These are phyloP conservation scores for Starmera caribaea DNA, from an alignment of 805 yeast genomes.

Conservation along the genomic window DNA sequence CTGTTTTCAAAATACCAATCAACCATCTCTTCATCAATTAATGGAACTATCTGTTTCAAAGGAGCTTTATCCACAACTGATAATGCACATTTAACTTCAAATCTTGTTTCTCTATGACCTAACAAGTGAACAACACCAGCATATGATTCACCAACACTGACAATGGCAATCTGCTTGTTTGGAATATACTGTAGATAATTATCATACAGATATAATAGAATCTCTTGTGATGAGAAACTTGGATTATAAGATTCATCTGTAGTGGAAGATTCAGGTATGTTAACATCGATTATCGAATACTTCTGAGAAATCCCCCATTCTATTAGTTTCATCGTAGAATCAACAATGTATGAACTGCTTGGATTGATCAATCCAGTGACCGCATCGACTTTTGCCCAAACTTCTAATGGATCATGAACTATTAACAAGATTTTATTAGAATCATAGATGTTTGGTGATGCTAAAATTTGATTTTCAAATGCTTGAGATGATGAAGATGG, in stretches of 20 bases:
- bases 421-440: constrained; percentile 56
- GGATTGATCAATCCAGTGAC: constrained; percentile 70
- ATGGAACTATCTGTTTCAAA: constrained; percentile 74
- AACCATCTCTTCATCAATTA: constrained; percentile 79
- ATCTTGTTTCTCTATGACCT: constrained; percentile 68
- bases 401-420: constrained; percentile 85
- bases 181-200: constrained; percentile 71
- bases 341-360: constrained; percentile 63
- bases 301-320: constrained; percentile 54
- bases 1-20: constrained; percentile 91
- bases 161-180: constrained; percentile 58
- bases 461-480: constrained; percentile 55
- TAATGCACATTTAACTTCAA: constrained; percentile 60
- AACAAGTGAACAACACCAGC: constrained; percentile 78
- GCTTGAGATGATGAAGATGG: constrained; percentile 28
- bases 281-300: constrained; percentile 78
- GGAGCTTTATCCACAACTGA: constrained; percentile 59
- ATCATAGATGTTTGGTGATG: constrained; percentile 61
- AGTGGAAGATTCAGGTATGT: constrained; percentile 47
- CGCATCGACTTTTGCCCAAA: constrained; percentile 84
- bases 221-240: constrained; percentile 64
- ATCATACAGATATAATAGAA: constrained; percentile 79
- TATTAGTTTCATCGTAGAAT: constrained; percentile 60
- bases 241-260: constrained; percentile 51
- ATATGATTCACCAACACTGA: constrained; percentile 87